Percentiles rank a stretch among this genome's conserved stretches.
Conservation (phyloP, 2,329 filamentous ascomycete species). For the Ophiosphaerella korrae region DNA sequence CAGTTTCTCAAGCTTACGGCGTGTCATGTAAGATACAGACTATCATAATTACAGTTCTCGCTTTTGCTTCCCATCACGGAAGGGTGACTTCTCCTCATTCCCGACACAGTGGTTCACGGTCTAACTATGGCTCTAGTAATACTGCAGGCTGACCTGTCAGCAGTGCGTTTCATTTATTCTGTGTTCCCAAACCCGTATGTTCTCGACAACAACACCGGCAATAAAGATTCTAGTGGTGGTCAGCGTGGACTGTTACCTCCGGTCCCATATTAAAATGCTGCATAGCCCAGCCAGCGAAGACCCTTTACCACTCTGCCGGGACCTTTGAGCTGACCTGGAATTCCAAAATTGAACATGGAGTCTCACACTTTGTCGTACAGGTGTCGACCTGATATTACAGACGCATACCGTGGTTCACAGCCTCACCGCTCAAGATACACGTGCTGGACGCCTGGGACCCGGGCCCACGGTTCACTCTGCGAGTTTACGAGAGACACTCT, state of each 20-base stretch:
- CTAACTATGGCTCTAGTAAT: conserved; percentile 28
- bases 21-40: conserved; percentile 11
- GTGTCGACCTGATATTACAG: conserved; percentile 6
- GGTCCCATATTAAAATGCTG: conserved; percentile 17
- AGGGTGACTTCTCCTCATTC: conserved; percentile 4
- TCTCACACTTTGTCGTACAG: conserved; percentile 13
- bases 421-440: conserved; percentile 14
- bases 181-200: conserved; percentile 16
- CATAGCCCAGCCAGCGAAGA: conserved; percentile 8
- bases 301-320: conserved; percentile 13
- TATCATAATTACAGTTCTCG: background rate
- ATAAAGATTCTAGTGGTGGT: conserved; percentile 22
- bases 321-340: conserved; percentile 12
- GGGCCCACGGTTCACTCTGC: background rate
- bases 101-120: conserved; percentile 15
- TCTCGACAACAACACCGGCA: conserved; percentile 16
- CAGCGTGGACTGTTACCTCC: conserved; percentile 26
- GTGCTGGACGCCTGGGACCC: conserved; percentile 3
- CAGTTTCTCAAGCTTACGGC: conserved; percentile 5
- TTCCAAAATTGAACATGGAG: conserved; percentile 10
- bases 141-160: conserved; percentile 40
- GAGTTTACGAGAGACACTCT: background rate
- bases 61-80: background rate
- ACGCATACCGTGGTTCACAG: conserved; percentile 1
- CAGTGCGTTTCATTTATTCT: conserved; percentile 24